These are phyloP conservation scores for Tolypocladium sp. DNA, from an alignment of 2,329 filamentous ascomycete genomes.

Conservation along the genomic window DNA sequence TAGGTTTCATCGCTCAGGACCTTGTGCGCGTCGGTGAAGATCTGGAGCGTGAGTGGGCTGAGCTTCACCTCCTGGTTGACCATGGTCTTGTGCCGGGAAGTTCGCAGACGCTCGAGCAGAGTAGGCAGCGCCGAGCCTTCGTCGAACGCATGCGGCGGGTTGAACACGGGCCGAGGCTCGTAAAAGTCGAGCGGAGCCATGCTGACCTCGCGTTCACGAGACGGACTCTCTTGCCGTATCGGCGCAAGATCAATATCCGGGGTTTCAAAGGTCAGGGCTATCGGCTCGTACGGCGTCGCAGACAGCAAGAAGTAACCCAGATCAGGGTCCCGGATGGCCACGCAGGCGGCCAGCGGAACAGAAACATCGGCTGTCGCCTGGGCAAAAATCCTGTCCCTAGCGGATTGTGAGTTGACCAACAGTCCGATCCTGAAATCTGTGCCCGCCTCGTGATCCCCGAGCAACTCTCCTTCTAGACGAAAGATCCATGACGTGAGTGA, in stretches of 20 bases:
- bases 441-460: constrained; percentile 45
- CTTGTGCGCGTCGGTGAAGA: constrained; percentile 66
- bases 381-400: constrained; percentile 48
- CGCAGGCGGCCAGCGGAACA: constrained; percentile 43
- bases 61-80: constrained; percentile 61
- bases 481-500: constrained; percentile 56
- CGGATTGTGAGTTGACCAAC: constrained; percentile 48
- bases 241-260: constrained; percentile 42
- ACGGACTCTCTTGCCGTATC: constrained; percentile 32
- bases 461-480: constrained; percentile 52
- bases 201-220: constrained; percentile 30
- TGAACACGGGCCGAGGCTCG: constrained; percentile 58
- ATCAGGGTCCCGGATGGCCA: constrained; percentile 49
- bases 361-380: constrained; percentile 36
- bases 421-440: constrained; percentile 54
- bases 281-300: constrained; percentile 46
- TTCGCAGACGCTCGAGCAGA: constrained; percentile 47
- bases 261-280: constrained; percentile 50
- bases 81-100: constrained; percentile 50
- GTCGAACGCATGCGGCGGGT: constrained; percentile 52
- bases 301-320: constrained; percentile 56
- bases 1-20: constrained; percentile 62
- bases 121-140: constrained; percentile 45
- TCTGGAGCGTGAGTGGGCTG: constrained; percentile 59
- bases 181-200: constrained; percentile 41